A percentile compares a stretch with the other conserved stretches of the same genome.
phyloP scores from a whole-genome alignment of 2,329 filamentous ascomycete species.

The Aureobasidium lini region DNA sequence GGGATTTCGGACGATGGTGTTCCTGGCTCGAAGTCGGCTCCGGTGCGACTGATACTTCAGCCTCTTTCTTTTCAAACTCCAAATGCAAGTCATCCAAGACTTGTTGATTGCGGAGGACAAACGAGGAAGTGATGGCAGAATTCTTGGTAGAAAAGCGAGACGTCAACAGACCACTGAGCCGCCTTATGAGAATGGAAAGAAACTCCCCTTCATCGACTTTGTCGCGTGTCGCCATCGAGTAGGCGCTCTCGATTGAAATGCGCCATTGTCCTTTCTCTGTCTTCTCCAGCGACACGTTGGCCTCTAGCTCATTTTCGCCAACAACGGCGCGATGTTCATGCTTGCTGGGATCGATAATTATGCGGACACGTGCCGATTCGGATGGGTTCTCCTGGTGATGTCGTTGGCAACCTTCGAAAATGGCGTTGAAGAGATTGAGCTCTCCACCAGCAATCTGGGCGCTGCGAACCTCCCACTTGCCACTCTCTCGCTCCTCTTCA shows the following conservation, averaged over 20 bases:
- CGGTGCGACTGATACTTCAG: constrained; percentile 35
- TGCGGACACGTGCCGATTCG: constrained; percentile 60
- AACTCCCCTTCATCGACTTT: constrained; percentile 67
- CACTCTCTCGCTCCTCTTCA: constrained; percentile 73
- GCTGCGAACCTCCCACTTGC: constrained; percentile 72
- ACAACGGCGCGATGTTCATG: constrained; percentile 28
- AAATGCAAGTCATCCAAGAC: constrained; percentile 59
- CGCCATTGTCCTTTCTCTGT: constrained; percentile 48
- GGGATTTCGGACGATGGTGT: constrained; percentile 66
- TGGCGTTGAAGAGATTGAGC: constrained; percentile 52
- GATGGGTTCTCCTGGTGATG: constrained; percentile 56
- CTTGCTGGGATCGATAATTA: constrained; percentile 57
- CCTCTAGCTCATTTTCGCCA: constrained; percentile 55
- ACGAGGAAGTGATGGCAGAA: constrained; percentile 53
- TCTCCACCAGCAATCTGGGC: constrained; percentile 53
- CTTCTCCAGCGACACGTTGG: constrained; percentile 57
- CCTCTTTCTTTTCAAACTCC: constrained; percentile 6
- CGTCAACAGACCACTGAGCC: constrained; percentile 65
- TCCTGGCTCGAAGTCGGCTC: constrained; percentile 20
- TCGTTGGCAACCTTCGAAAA: constrained; percentile 63
- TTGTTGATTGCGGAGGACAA: constrained; percentile 72
- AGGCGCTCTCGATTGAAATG: constrained; percentile 55
- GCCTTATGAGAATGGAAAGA: constrained; percentile 63
- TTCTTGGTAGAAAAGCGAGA: constrained; percentile 63
- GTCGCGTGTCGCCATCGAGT: constrained; percentile 66